phyloP scores from a whole-genome alignment of 1,284 basidiomycete species.

The Heimioporus retisporus region DNA sequence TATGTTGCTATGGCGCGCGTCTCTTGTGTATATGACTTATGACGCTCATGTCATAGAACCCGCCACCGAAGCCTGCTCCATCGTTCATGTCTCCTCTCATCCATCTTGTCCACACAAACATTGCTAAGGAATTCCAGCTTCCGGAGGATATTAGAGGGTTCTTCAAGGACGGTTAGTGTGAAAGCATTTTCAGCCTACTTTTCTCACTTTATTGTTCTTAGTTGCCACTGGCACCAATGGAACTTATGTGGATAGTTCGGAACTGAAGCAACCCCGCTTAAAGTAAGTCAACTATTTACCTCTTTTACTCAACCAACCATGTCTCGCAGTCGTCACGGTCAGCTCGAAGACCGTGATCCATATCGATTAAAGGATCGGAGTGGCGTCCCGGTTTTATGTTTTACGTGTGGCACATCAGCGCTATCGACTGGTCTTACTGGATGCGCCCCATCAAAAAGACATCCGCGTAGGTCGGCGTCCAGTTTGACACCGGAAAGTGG shows the following conservation, averaged over 20 bases:
- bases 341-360: constrained; percentile 93
- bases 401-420: constrained; percentile 88
- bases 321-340: constrained; percentile 82
- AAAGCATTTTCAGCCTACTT: constrained; percentile 20
- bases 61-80: constrained; percentile 66
- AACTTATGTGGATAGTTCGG: constrained; percentile 81
- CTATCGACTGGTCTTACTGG: constrained; percentile 61
- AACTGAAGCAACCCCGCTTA: constrained; percentile 79
- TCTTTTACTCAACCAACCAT: constrained; percentile 22
- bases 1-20: constrained; percentile 46
- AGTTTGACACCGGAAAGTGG: constrained; percentile 60
- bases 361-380: constrained; percentile 90
- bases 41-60: constrained; percentile 58
- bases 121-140: constrained; percentile 89
- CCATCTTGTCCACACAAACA: constrained; percentile 67
- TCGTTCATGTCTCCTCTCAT: constrained; percentile 77
- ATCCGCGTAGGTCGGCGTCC: constrained; percentile 59
- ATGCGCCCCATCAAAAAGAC: constrained; percentile 63
- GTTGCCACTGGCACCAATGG: constrained; percentile 82
- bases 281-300: constrained; percentile 60
- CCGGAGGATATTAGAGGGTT: constrained; percentile 90
- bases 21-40: constrained; percentile 22
- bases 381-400: constrained; percentile 88
- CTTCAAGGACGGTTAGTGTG: constrained; percentile 83
- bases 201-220: constrained; percentile 43